Evolutionary conservation across 352 stramenopile genomes (phyloP).

Genomic region (Globisporangium sylvaticum): DNA sequence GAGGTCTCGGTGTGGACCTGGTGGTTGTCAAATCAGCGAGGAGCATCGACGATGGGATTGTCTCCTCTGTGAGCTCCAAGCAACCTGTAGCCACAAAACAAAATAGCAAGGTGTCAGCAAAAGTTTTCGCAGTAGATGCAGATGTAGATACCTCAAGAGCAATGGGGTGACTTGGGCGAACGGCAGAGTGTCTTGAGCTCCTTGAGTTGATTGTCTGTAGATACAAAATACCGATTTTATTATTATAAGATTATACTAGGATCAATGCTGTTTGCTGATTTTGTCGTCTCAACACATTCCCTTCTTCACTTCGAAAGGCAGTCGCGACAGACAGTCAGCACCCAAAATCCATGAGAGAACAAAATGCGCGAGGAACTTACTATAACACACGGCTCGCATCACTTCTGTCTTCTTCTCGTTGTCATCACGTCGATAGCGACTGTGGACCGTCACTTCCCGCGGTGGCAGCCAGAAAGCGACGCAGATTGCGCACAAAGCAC

Average conservation of each 20-base stretch:
- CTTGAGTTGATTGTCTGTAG: neutral
- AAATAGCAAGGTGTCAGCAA: constrained; percentile 4
- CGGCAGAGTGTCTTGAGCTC: neutral
- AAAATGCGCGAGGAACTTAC: constrained; percentile 11
- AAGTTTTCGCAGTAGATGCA: constrained; percentile 8
- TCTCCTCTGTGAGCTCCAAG: constrained; percentile 6
- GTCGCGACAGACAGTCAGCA: constrained; percentile 2
- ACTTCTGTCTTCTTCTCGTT: neutral
- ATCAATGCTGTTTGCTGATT: constrained; percentile 1
- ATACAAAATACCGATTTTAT: constrained; percentile 16
- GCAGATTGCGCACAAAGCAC: constrained; percentile 79
- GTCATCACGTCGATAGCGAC: constrained; percentile 17
- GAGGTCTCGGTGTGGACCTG: constrained; percentile 34
- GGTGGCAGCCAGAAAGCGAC: constrained; percentile 56
- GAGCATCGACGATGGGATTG: constrained; percentile 20
- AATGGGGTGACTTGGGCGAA: neutral
- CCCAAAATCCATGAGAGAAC: constrained; percentile 2
- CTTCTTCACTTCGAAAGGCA: constrained; percentile 10
- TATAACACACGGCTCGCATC: constrained; percentile 3
- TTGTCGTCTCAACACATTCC: neutral
- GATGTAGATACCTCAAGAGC: neutral
- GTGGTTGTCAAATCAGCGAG: constrained; percentile 36
- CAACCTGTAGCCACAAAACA: constrained; percentile 3
- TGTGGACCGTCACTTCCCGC: constrained; percentile 32
- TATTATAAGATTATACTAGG: constrained; percentile 15